phyloP scores from a whole-genome alignment of 176 grass and related monocot genomes.

The Ensete ventricosum region DNA sequence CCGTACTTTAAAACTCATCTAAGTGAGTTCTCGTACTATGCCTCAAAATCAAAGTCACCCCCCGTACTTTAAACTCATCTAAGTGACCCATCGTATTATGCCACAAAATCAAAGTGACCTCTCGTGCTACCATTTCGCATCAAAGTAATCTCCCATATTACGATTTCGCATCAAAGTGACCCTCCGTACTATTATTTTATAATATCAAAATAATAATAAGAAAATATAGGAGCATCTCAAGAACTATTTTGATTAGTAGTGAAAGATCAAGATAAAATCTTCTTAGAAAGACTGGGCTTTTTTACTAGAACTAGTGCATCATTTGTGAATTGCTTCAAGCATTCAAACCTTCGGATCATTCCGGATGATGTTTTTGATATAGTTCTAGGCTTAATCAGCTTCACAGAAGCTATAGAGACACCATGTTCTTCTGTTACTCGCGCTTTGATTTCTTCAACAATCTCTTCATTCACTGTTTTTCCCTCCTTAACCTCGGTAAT shows the following conservation, averaged over 20 bases:
- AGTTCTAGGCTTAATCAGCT: constrained; percentile 66
- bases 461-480: constrained; percentile 36
- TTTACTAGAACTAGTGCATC: constrained; percentile 37
- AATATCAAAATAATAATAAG: no score
- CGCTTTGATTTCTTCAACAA: constrained; percentile 41
- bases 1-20: no score
- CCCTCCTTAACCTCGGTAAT: constrained; percentile 62
- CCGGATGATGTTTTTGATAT: constrained; percentile 72
- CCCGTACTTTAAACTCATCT: no score
- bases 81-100: no score
- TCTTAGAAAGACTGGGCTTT: constrained; percentile 21
- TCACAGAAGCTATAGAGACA: constrained; percentile 55
- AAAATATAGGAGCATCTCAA: no score
- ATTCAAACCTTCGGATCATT: constrained; percentile 59
- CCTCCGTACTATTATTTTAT: no score
- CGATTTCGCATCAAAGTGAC: no score
- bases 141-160: no score
- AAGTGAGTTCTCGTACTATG: no score
- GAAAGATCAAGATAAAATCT: constrained; percentile 45
- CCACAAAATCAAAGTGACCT: no score
- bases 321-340: constrained; percentile 61
- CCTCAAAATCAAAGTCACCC: no score
- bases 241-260: constrained; percentile 13
- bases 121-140: no score
- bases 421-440: constrained; percentile 54